Conservation (phyloP, 768 basidiomycete species). For the Podaxis carcinomalis region DNA sequence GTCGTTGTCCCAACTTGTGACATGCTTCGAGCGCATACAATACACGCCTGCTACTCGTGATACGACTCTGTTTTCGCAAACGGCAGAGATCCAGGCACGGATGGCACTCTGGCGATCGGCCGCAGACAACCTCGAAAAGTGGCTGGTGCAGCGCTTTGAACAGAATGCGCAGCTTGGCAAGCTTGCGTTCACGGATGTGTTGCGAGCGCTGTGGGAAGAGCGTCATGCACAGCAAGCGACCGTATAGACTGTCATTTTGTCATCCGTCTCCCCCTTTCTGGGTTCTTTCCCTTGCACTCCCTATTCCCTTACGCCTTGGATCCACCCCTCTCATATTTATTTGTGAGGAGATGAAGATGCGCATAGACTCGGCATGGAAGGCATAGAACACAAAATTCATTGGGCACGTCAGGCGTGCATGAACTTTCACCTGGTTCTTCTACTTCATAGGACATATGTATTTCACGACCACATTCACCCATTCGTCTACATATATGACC, state of each 20-base stretch:
- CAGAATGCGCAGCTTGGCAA: conserved; percentile 90
- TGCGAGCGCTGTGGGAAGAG: conserved; percentile 74
- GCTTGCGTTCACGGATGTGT: conserved; percentile 84
- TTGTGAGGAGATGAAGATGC: neutral
- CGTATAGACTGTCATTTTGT: neutral
- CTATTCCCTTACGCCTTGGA: neutral
- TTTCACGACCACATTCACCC: neutral
- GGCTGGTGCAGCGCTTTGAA: conserved; percentile 85
- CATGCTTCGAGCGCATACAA: conserved; percentile 85
- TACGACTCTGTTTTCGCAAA: conserved; percentile 76
- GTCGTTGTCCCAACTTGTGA: conserved; percentile 90
- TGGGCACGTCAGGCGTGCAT: neutral
- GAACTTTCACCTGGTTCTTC: neutral
- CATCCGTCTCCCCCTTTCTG: neutral
- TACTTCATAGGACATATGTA: neutral
- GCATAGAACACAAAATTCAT: conserved; percentile 5
- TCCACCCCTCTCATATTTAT: conserved; percentile 8
- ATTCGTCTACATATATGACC: neutral
- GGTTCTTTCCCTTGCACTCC: neutral
- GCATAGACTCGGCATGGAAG: conserved; percentile 1
- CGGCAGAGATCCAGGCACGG: conserved; percentile 87
- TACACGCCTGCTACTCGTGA: conserved; percentile 67
- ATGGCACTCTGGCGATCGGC: conserved; percentile 77
- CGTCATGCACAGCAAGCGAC: conserved; percentile 34
- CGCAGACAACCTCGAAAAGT: conserved; percentile 79